Evolutionary conservation across 129 eudicot species (phyloP).

Genomic region (Dittrichia graveolens): DNA sequence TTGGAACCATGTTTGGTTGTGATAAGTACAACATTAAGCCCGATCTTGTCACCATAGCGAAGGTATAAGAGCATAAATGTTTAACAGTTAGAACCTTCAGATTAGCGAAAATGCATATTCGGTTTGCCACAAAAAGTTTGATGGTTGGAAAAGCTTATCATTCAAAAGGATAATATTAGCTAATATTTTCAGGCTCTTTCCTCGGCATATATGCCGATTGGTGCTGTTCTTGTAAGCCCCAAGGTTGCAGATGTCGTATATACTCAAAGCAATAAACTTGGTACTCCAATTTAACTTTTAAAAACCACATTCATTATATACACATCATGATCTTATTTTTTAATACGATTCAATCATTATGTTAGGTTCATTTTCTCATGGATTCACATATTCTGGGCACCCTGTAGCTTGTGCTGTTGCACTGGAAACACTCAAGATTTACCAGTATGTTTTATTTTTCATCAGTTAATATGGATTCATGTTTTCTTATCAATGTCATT

Average conservation of each 20-base stretch:
- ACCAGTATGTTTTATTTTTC: slow-evolving; percentile 56
- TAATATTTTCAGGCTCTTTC: slow-evolving; percentile 74
- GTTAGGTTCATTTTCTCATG: slow-evolving; percentile 84
- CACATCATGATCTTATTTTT: slow-evolving; percentile 1
- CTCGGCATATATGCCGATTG: slow-evolving; percentile 97
- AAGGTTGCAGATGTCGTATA: slow-evolving; percentile 74
- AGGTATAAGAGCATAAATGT: slow-evolving; percentile 47
- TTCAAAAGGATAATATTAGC: background rate
- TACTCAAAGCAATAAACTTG: slow-evolving; percentile 93
- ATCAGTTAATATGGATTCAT: background rate
- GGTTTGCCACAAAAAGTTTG: background rate
- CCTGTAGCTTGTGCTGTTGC: slow-evolving; percentile 99
- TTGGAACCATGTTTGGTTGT: slow-evolving; percentile 94
- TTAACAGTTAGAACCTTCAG: background rate
- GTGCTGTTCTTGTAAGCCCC: slow-evolving; percentile 89
- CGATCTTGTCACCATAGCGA: slow-evolving; percentile 91
- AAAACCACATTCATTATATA: background rate
- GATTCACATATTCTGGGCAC: slow-evolving; percentile 96
- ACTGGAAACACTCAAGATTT: slow-evolving; percentile 80
- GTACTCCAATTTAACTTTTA: slow-evolving; percentile 33
- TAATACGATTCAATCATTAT: background rate
- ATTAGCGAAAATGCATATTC: background rate
- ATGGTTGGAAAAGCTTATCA: background rate
- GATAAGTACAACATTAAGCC: slow-evolving; percentile 92
- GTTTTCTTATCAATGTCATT: background rate